phyloP scores from a whole-genome alignment of 2,329 filamentous ascomycete genomes.

The Exophiala viscosa region DNA sequence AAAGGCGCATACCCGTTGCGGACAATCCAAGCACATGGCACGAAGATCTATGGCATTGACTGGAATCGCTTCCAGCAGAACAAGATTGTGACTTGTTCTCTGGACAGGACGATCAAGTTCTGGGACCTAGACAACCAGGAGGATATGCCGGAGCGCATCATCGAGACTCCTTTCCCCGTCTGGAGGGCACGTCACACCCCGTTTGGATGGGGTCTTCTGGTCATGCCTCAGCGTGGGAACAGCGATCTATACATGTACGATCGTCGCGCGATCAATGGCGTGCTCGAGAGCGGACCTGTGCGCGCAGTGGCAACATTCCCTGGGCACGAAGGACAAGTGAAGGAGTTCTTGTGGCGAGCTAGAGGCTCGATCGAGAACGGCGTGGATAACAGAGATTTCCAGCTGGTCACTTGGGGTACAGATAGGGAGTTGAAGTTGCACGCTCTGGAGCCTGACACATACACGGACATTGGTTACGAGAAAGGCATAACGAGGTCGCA shows the following conservation, averaged over 20 bases:
- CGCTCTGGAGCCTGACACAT: conserved; percentile 61
- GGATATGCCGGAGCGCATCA: conserved; percentile 68
- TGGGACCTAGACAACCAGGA: conserved; percentile 72
- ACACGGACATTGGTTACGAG: conserved; percentile 67
- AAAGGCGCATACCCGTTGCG: conserved; percentile 72
- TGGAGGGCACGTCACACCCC: conserved; percentile 90
- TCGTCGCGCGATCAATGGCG: conserved; percentile 39
- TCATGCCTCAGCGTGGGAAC: conserved; percentile 88
- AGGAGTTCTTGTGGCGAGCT: conserved; percentile 86
- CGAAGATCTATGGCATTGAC: conserved; percentile 92
- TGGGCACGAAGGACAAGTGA: conserved; percentile 63
- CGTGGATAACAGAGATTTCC: conserved; percentile 83
- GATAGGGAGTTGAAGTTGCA: conserved; percentile 80
- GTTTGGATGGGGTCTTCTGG: conserved; percentile 78
- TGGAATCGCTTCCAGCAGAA: conserved; percentile 78
- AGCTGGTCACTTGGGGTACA: conserved; percentile 87
- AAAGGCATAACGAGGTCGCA: conserved; percentile 64
- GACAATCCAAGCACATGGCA: conserved; percentile 82
- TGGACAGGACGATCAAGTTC: conserved; percentile 89
- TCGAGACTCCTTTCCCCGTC: conserved; percentile 78
- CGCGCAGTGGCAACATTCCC: conserved; percentile 51
- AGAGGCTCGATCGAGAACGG: conserved; percentile 66
- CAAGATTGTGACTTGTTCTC: conserved; percentile 77
- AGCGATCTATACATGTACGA: conserved; percentile 83
- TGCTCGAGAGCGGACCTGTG: conserved; percentile 33